A percentile compares a stretch with the other conserved stretches of the same genome.
phyloP scores from a whole-genome alignment of 139 green algal species.

The Chlamydomonas applanata region DNA sequence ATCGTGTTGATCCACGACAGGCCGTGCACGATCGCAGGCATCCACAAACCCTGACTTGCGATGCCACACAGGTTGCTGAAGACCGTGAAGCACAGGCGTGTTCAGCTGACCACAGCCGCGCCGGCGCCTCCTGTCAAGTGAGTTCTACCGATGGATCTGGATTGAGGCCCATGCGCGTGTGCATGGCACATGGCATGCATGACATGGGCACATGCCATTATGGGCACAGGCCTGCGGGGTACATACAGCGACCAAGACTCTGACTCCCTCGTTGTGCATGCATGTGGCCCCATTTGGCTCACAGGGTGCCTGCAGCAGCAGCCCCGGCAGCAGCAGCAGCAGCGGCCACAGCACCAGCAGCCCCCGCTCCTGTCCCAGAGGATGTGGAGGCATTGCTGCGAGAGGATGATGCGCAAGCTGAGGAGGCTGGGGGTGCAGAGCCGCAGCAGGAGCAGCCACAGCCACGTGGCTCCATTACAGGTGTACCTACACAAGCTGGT shows the following conservation, averaged over 20 bases:
- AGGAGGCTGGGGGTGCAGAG: neutral
- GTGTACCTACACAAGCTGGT: neutral
- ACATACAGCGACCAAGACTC: neutral
- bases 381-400: constrained; percentile 10
- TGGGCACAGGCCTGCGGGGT: neutral
- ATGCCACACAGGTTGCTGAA: neutral
- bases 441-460: neutral
- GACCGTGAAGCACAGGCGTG: neutral
- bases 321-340: neutral
- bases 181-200: neutral
- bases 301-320: neutral
- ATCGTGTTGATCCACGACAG: neutral
- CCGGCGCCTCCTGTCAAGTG: too few relatives aligned
- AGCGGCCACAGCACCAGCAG: neutral
- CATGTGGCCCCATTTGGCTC: neutral
- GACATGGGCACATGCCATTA: neutral
- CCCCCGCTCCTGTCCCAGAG: neutral
- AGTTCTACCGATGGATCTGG: too few relatives aligned
- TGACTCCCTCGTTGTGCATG: neutral
- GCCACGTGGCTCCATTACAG: neutral
- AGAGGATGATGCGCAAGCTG: neutral
- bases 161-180: too few relatives aligned
- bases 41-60: neutral
- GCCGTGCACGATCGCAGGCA: neutral
- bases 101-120: too few relatives aligned